Evolutionary conservation across 352 stramenopile genomes (phyloP).

Genomic region (Blastocystis sp.): DNA sequence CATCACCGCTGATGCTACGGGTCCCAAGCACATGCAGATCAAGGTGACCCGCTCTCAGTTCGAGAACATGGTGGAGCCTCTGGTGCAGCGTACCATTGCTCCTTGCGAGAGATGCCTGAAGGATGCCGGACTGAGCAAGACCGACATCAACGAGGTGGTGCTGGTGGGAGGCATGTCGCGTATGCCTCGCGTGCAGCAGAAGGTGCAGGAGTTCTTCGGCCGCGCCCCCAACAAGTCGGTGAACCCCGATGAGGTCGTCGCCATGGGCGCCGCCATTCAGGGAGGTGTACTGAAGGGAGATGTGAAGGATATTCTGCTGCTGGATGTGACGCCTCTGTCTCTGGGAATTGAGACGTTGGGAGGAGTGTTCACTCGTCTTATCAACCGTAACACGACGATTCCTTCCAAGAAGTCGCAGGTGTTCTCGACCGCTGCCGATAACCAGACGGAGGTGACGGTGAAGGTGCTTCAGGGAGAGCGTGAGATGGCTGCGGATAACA

Average conservation of each 20-base stretch:
- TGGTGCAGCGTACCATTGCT: slow-evolving; percentile 82
- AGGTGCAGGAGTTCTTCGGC: slow-evolving; percentile 87
- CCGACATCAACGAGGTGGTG: slow-evolving; percentile 90
- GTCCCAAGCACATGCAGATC: slow-evolving; percentile 93
- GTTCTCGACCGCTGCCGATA: slow-evolving; percentile 90
- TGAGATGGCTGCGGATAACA: slow-evolving; percentile 94
- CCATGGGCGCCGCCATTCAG: slow-evolving; percentile 90
- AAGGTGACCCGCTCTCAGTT: slow-evolving; percentile 84
- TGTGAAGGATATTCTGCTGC: slow-evolving; percentile 90
- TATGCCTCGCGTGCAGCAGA: slow-evolving; percentile 89
- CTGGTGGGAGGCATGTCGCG: slow-evolving; percentile 92
- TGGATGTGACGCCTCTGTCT: slow-evolving; percentile 91
- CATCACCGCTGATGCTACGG: slow-evolving; percentile 88
- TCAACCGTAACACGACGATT: slow-evolving; percentile 93
- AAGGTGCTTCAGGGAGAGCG: slow-evolving; percentile 94
- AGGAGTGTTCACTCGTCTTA: slow-evolving; percentile 91
- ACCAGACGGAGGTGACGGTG: slow-evolving; percentile 87
- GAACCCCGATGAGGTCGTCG: slow-evolving; percentile 95
- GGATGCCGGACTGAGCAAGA: slow-evolving; percentile 76
- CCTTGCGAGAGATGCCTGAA: slow-evolving; percentile 79
- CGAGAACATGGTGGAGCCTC: slow-evolving; percentile 80
- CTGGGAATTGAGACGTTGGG: slow-evolving; percentile 95
- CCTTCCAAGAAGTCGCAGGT: slow-evolving; percentile 93
- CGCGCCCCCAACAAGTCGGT: slow-evolving; percentile 85
- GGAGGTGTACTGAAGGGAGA: slow-evolving; percentile 86